Conservation (phyloP, 176 grass and related monocot species). For the Zea mays region DNA sequence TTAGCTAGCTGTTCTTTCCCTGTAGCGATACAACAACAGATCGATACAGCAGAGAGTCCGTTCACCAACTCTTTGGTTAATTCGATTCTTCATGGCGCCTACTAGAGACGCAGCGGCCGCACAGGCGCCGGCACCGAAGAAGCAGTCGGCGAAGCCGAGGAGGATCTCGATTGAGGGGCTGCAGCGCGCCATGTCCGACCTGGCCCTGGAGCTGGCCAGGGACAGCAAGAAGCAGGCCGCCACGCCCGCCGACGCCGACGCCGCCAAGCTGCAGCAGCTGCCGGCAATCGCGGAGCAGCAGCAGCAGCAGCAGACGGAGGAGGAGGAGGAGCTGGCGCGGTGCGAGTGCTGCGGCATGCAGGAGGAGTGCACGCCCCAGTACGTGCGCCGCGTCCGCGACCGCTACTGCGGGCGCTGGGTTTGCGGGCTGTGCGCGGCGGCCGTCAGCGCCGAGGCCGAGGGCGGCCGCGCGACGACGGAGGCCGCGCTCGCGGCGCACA, state of each 20-base stretch:
- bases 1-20: too few species aligned
- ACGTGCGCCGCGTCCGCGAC: conserved; percentile 71
- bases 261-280: conserved; percentile 26
- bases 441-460: conserved; percentile 62
- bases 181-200: conserved; percentile 79
- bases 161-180: conserved; percentile 88
- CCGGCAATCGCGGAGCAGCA: conserved; percentile 50
- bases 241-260: not conserved
- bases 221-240: conserved; percentile 14
- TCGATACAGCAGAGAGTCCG: too few species aligned
- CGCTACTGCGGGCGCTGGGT: conserved; percentile 73
- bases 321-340: conserved; percentile 49
- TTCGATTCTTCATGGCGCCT: conserved; percentile 68
- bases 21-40: too few species aligned
- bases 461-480: conserved; percentile 27
- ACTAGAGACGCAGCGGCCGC: conserved; percentile 45
- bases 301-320: conserved; percentile 18
- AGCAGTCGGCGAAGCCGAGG: conserved; percentile 30
- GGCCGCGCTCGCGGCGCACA: conserved; percentile 66
- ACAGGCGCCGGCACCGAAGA: not conserved
- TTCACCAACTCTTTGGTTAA: too few species aligned
- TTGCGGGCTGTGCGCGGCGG: conserved; percentile 76
- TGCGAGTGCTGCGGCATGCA: conserved; percentile 91
- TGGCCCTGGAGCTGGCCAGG: conserved; percentile 61
- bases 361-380: conserved; percentile 80